Base-by-base conservation (phyloP, 441 rosid species). In the Adansonia madagascariensis region DNA sequence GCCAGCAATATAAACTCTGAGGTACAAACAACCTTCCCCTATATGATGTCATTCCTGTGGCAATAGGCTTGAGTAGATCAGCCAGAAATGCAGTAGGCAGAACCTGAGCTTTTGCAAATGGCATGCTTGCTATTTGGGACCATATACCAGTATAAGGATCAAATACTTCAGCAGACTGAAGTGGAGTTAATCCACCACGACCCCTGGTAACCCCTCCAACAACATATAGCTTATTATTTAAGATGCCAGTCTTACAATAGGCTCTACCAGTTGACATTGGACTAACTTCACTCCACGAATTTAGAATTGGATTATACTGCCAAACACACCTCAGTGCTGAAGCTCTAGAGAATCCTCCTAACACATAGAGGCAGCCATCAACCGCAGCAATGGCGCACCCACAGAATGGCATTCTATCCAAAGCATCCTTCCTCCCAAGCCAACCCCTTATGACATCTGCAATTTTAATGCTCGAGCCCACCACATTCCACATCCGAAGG, bases 1-100 rank as follows among this genome's bases (percentile, higher is more conserved):
- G 98, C 98, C 98, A 92, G 11, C 89, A 94, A 79, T 94, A 94
- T 52, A 94, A 82, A 80, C 98, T 94, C 81, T 94, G 97, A 76
- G 98, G 91, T 59, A 94, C 98, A 77, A 83, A 91, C 76, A 94
- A 88, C 80, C 90, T 88, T 64, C 98, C 98, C 82, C 83, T 87
- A 83, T 92, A 94, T 6, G 97, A 90, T 73, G 95, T 91, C 95
- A 92, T 92, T 52, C 97, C 98, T 1, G 98, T 91, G 59, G 95
- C 98, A 24, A 94, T 90, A 14, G 97, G 98, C 85, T 91, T 92
- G 4, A 94, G 85, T 63, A 92, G 74, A 75, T 91, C 97, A 1
- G 95, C 89, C 56, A 91, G 84, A 81, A 91, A 91, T 22, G 97
- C 97, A 39, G 90, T 89, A 3, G 97, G 97, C 61, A 91, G 82